A percentile compares a stretch with the other conserved stretches of the same genome.
phyloP scores from a whole-genome alignment of 2,329 filamentous ascomycete genomes.

The Colletotrichum zoysiae region DNA sequence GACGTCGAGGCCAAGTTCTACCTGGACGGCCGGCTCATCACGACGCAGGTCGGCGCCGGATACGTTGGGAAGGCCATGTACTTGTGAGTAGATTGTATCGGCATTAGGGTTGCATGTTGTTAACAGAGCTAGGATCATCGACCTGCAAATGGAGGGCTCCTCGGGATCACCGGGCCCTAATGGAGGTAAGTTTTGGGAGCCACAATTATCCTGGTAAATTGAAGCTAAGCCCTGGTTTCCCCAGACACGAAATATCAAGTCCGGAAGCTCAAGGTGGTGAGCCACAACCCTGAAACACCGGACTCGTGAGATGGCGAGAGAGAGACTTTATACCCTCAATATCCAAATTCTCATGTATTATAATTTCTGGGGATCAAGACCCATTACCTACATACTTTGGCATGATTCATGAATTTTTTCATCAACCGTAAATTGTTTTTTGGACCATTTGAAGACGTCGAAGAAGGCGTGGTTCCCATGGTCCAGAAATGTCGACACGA shows the following conservation, averaged over 20 bases:
- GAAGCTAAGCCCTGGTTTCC: background rate
- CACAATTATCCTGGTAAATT: background rate
- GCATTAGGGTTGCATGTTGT: background rate
- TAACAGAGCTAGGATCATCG: conserved; percentile 54
- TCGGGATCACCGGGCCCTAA: conserved; percentile 57
- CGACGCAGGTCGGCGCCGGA: conserved; percentile 63
- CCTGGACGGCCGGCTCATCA: conserved; percentile 62
- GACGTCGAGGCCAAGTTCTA: conserved; percentile 67
- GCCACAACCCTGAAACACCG: conserved; percentile 15
- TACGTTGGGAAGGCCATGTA: conserved; percentile 63
- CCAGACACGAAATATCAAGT: conserved; percentile 28
- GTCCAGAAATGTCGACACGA: background rate
- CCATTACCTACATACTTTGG: background rate
- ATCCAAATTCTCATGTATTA: background rate
- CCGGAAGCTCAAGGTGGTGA: conserved; percentile 26
- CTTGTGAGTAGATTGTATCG: conserved; percentile 49
- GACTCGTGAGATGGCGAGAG: background rate
- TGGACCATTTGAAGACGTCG: background rate
- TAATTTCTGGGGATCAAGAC: too few species aligned
- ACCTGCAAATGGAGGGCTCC: conserved; percentile 61
- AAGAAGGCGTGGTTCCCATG: background rate
- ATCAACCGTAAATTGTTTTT: too few species aligned
- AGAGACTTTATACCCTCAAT: background rate
- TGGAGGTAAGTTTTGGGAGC: conserved; percentile 26
- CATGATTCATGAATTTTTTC: too few species aligned